Evolutionary conservation across 192 early-diverging fungal species (phyloP), one percentile per base, ranked within the genome.

Genomic region (Phlyctochytrium planicorne): DNA sequence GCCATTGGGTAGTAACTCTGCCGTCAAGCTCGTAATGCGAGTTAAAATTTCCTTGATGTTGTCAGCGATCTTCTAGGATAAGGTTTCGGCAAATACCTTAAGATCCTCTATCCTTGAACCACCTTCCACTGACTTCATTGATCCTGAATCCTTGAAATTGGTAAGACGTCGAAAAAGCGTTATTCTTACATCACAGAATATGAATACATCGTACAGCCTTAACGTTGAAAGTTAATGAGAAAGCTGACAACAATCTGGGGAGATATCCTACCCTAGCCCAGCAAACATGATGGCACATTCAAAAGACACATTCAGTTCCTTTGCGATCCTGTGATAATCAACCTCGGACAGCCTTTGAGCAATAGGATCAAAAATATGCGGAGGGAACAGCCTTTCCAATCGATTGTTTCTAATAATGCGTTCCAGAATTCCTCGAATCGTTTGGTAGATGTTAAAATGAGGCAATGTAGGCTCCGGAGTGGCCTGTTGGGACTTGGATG

Each of bases 51-150:
- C n/a, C n/a, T n/a, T n/a, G n/a, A n/a, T n/a, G n/a, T n/a, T n/a
- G n/a, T n/a, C n/a, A n/a, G n/a, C n/a, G n/a, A n/a, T n/a, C n/a
- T n/a, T 20, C 40, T 47, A 6, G 40, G 20, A 6, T 14, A 47
- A 47, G 40, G 40, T 47, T 47, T 20, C 40, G 40, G 40, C 40
- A 47, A 47, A 47, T 47, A 47, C 40, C 40, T 47, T 47, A 14
- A 47, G 40, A 20, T 47, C 40, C 20, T 47, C 40, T 14, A 47
- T 47, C 20, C 40, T 6, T 14, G 40, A 14, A 47, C 40, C 40
- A 6, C 40, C 20, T 20, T 47, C 40, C 40, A 47, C 6, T 20
- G 6, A 6, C 20, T 47, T 47, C 40, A 47, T 47, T 14, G 10
- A 14, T 20, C 40, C 40, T 14, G 40, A 47, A 47, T 47, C 40